These are phyloP conservation scores for Moesziomyces globuligerus DNA, from an alignment of 1,284 basidiomycete species.

Conservation along the genomic window DNA sequence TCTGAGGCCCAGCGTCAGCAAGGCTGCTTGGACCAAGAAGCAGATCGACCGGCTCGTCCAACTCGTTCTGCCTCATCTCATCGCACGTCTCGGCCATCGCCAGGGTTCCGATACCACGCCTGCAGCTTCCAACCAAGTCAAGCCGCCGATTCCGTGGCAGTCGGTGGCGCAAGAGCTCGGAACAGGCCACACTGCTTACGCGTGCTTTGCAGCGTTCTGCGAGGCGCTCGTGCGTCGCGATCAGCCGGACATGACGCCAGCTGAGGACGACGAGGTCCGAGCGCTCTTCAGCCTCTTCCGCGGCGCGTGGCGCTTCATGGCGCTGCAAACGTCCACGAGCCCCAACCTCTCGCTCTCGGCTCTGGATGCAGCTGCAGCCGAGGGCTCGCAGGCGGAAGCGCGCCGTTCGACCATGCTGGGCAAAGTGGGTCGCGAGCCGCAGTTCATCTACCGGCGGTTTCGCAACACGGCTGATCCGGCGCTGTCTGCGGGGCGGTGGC, in stretches of 20 bases:
- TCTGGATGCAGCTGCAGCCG: neutral
- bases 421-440: slow-evolving; percentile 25
- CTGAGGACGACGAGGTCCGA: slow-evolving; percentile 27
- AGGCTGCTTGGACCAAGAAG: slow-evolving; percentile 9
- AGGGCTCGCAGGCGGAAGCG: neutral
- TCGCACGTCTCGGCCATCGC: neutral
- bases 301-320: slow-evolving; percentile 39
- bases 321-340: slow-evolving; percentile 14
- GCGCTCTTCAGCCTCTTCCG: slow-evolving; percentile 39
- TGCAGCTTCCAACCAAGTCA: neutral
- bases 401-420: slow-evolving; percentile 15
- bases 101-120: neutral
- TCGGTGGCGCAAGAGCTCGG: slow-evolving; percentile 17
- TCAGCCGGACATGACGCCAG: slow-evolving; percentile 21
- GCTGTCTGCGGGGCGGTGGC: slow-evolving; percentile 32
- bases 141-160: slow-evolving; percentile 27
- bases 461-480: slow-evolving; percentile 37
- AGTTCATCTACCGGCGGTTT: slow-evolving; percentile 27
- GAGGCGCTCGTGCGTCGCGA: slow-evolving; percentile 20
- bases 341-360: slow-evolving; percentile 16
- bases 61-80: slow-evolving; percentile 15
- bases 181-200: slow-evolving; percentile 26
- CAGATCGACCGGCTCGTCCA: slow-evolving; percentile 20
- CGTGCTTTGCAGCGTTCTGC: slow-evolving; percentile 32
- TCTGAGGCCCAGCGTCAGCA: slow-evolving; percentile 34